Conservation (phyloP, 176 grass and related monocot species). For the maize (Zea mays) region Zm-B73-REFERENCE-NAM-5.0 NC_050105.1:124100001-124100500, state of each 20-base stretch:
- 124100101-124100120: constrained; percentile 60
- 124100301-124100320: constrained; percentile 72
- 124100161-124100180: constrained; percentile 34
- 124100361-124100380: constrained; percentile 75
- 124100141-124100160: constrained; percentile 76
- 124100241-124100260: constrained; percentile 42
- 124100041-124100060: constrained; percentile 83
- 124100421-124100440: constrained; percentile 61
- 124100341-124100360: constrained; percentile 71
- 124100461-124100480: constrained; percentile 31
- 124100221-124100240: constrained; percentile 20
- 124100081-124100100: constrained; percentile 74
- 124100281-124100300: constrained; percentile 46
- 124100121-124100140: constrained; percentile 80
- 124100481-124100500: not conserved
- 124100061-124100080: constrained; percentile 74
- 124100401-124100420: constrained; percentile 46
- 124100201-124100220: constrained; percentile 45
- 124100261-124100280: constrained; percentile 61
- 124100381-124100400: constrained; percentile 52
- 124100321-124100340: constrained; percentile 76
- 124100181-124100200: constrained; percentile 69
- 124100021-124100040: constrained; percentile 91
- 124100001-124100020: constrained; percentile 67
- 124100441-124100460: constrained; percentile 50